Evolutionary conservation across 228 moss, liverwort and hornwort genomes (phyloP).

Genomic region (Sphagnum magellanicum): DNA sequence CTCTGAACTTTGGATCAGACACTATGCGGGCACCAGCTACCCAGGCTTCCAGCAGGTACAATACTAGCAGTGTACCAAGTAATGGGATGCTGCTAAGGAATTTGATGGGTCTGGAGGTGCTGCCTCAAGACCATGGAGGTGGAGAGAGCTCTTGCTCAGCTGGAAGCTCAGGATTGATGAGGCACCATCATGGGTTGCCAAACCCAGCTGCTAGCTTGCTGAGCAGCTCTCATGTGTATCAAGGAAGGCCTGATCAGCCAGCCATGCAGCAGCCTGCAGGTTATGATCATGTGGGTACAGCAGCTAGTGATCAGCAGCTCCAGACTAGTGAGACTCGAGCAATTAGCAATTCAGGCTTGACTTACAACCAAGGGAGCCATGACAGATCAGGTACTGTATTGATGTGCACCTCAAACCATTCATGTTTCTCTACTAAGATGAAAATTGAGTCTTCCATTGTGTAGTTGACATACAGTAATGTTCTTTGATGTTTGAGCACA

Average conservation of each 20-base stretch:
- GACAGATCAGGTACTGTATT: no score
- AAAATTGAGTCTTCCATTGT: no score
- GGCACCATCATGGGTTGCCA: constrained; percentile 24
- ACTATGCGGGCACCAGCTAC: constrained; percentile 42
- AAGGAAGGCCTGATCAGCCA: constrained; percentile 22
- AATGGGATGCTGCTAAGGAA: constrained; percentile 83
- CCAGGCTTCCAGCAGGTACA: constrained; percentile 24
- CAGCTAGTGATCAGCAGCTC: constrained; percentile 6
- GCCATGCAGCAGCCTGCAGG: constrained; percentile 3
- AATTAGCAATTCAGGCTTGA: constrained; percentile 17
- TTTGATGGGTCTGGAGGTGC: constrained; percentile 70
- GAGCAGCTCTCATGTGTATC: constrained; percentile 20
- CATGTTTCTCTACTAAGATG: no score
- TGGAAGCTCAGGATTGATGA: constrained; percentile 24
- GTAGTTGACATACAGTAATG: no score
- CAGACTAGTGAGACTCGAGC: constrained; percentile 8
- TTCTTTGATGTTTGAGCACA: no score
- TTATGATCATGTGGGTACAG: constrained; percentile 5
- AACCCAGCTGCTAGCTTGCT: constrained; percentile 45
- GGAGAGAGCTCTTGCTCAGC: constrained; percentile 44
- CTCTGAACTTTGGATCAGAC: constrained; percentile 19
- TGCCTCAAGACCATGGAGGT: constrained; percentile 25
- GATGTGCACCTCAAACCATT: no score
- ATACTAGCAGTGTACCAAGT: constrained; percentile 19
- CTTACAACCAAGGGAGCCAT: no score